Evolutionary conservation across 345 rosid species (phyloP).

Genomic region (Passiflora organensis): DNA sequence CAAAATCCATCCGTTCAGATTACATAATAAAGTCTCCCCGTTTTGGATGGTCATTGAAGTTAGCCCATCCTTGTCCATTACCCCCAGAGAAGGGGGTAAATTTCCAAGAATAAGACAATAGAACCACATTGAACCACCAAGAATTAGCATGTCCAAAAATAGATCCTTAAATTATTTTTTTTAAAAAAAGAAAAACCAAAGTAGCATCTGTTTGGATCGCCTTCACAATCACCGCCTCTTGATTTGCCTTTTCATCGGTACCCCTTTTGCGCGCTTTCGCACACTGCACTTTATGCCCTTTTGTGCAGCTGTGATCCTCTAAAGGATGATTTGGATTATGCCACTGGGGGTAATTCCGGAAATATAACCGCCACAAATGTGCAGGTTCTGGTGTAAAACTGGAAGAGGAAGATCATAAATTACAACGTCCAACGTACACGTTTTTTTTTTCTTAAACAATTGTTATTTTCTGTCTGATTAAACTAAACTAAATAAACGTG

Average conservation of each 20-base stretch:
- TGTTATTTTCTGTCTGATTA: conserved; percentile 6
- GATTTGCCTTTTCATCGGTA: no score
- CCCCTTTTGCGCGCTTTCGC: no score
- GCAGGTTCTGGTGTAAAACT: background rate
- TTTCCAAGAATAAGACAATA: no score
- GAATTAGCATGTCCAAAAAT: conserved; percentile 12
- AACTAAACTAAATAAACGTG: background rate
- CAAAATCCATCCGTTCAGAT: no score
- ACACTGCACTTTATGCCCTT: background rate
- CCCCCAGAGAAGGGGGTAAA: no score
- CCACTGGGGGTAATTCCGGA: conserved; percentile 10
- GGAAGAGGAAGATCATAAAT: background rate
- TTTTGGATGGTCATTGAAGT: no score
- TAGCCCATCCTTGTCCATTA: no score
- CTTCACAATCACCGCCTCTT: background rate
- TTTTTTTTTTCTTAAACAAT: conserved; percentile 2
- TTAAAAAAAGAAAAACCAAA: background rate
- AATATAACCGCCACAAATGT: background rate
- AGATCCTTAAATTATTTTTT: no score
- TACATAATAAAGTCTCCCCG: no score
- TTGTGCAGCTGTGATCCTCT: conserved; percentile 6
- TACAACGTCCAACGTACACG: background rate
- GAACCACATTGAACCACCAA: conserved; percentile 12
- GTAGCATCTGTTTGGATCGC: conserved; percentile 1
- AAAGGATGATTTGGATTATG: background rate